Base-by-base conservation (phyloP, 2,329 filamentous ascomycete species). In the Aureobasidium lini region DNA sequence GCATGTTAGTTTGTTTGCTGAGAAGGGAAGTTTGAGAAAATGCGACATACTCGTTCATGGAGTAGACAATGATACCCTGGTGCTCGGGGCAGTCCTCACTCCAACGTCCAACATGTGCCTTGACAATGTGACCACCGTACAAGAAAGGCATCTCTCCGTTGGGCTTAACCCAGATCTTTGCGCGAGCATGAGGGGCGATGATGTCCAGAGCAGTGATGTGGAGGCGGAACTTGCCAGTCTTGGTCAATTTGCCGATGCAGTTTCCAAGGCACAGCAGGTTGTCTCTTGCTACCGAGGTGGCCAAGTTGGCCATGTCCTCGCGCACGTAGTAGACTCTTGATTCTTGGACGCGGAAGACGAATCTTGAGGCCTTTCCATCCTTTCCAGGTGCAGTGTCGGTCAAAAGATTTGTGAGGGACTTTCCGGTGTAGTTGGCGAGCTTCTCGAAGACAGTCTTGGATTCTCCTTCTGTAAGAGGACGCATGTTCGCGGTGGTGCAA, bases 111-210 rank as follows among this genome's bases (percentile, higher is more conserved):
- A 94, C 83, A 72, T 91, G 88, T 34, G 87, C 88, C 73, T 90
- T 90, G 66, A 95, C 84, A 56, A 95, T 81, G 73, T 97, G 92
- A 60, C 90, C 89, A 57, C 94, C 94, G 75, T 97, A 99, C 48
- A 99, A 77, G 73, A 95, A 97, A 1, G 94, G 93, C 91, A 96
- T 96, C 70, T 95, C 92, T 66, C 94, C 94, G 75, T 97, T 97
- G 61, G 86, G 83, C 76, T 95, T 95, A 66, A 99, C 87, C 91
- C 92, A 97, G 67, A 97, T 86, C 84, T 97, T 97, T 77, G 96
- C 95, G 61, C 94, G 82, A 46, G 93, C 93, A 73, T 96, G 90
- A 65, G 90, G 87, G 60, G 92, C 89, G 65, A 99, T 87, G 64
- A 96, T 84, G 64, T 91, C 88, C 61, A 99, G 80, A n/a, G 83